phyloP scores from a whole-genome alignment of 176 grass and related monocot species.

The Luzula sylvatica region DNA sequence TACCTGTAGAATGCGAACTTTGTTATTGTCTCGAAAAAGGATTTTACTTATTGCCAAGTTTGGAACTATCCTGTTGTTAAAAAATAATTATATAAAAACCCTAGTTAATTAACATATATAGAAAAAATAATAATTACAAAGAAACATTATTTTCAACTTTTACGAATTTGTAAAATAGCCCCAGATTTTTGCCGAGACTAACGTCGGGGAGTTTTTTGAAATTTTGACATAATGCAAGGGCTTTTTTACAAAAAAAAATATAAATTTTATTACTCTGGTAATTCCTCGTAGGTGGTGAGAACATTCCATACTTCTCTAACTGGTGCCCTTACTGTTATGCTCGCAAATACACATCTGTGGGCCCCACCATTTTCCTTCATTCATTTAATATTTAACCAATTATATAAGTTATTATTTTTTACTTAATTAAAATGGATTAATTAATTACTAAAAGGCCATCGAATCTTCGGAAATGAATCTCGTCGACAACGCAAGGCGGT shows the following conservation, averaged over 20 bases:
- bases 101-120: constrained; percentile 17
- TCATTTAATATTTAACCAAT: constrained; percentile 19
- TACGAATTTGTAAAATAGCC: no score
- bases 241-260: constrained; percentile 31
- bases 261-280: constrained; percentile 81
- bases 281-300: constrained; percentile 77
- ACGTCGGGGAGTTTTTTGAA: no score
- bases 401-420: constrained; percentile 9
- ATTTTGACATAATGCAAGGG: no score
- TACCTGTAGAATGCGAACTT: constrained; percentile 97
- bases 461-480: constrained; percentile 95
- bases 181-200: no score
- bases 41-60: constrained; percentile 95
- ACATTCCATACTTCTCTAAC: constrained; percentile 93
- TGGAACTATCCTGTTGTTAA: constrained; percentile 69
- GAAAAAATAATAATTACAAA: constrained; percentile 12
- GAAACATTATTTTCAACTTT: constrained; percentile 12
- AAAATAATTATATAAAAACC: no score
- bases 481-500: constrained; percentile 62
- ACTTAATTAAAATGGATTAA: no score
- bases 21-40: constrained; percentile 89
- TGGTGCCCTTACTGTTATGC: constrained; percentile 88
- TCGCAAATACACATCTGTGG: constrained; percentile 86
- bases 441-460: constrained; percentile 85
- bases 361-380: constrained; percentile 87